phyloP scores from a whole-genome alignment of 441 rosid species.

The Erodium chrysanthum region DNA sequence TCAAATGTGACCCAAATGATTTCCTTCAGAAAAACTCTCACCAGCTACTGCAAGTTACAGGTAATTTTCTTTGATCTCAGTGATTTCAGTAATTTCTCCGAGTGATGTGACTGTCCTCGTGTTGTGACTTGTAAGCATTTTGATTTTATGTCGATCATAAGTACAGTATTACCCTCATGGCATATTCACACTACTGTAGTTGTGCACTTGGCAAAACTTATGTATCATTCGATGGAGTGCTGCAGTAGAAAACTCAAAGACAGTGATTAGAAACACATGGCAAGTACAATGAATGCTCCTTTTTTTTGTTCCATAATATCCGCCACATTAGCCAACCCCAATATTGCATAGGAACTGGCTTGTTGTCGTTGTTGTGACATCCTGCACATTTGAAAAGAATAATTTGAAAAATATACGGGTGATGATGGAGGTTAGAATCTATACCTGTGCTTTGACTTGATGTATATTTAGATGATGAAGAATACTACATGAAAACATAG shows the following conservation, averaged over 20 bases:
- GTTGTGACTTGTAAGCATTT: not conserved
- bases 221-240: not conserved
- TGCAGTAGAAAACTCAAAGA: not conserved
- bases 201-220: not conserved
- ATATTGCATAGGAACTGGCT: not conserved
- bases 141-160: not conserved
- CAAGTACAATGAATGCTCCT: not conserved
- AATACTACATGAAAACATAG: not conserved
- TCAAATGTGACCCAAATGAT: constrained; percentile 49
- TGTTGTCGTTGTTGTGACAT: not conserved
- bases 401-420: not conserved
- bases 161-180: not conserved
- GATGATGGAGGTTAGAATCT: not conserved
- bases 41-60: constrained; percentile 50
- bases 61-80: constrained; percentile 26
- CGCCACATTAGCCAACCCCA: not conserved
- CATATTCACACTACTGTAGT: not conserved
- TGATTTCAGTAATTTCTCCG: constrained; percentile 7
- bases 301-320: not conserved
- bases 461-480: not conserved
- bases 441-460: not conserved
- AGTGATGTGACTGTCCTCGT: not conserved
- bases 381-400: not conserved
- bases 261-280: not conserved
- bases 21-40: constrained; percentile 44